Evolutionary conservation across 2,329 filamentous ascomycete species (phyloP), one percentile per base, ranked within the genome.

Genomic region (Ceratocystis lukuohia): DNA sequence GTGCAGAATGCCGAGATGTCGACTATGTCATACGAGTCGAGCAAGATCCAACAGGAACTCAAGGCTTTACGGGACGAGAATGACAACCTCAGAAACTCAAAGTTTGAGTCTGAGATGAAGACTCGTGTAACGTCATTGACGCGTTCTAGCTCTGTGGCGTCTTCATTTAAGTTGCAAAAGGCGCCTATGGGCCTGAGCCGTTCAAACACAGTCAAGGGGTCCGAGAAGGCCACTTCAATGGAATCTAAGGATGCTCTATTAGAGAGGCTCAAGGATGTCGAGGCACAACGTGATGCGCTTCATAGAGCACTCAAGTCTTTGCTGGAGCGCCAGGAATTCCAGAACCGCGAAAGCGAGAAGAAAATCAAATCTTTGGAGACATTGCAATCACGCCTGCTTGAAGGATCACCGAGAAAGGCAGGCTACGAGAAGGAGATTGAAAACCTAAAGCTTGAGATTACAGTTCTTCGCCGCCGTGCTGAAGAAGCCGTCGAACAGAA

Each of bases 401-500:
- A 83, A 15, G 79, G 80, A 46, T 88, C 87, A 1, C 88, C 89
- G 1, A 84, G 85, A 70, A 87, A 88, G 70, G 84, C 85, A 4
- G 89, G 89, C 8, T 97, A 95, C 74, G 88, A 95, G 74, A 85
- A 82, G 70, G 93, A 97, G 72, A 89, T 97, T 5, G 80, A 82
- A 1, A 86, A 82, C 69, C 80, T 97, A 56, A 87, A 91, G 68
- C 85, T 88, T 28, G 94, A 99, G 74, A 88, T 99, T 69, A 89
- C 88, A 64, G 83, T 88, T 17, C 81, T 99, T 66, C 86, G 94
- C 56, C 87, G 87, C 69, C 86, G 94, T 65, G 93, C 93, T 37
- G 93, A 99, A 71, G 93, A 97, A 70, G 93, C 93, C 17, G 82
- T 97, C 15, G 91, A 96, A 73, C 89, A 96, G 72, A 97, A 97